phyloP scores from a whole-genome alignment of 2,329 filamentous ascomycete species.

The Penicillium sp. region DNA sequence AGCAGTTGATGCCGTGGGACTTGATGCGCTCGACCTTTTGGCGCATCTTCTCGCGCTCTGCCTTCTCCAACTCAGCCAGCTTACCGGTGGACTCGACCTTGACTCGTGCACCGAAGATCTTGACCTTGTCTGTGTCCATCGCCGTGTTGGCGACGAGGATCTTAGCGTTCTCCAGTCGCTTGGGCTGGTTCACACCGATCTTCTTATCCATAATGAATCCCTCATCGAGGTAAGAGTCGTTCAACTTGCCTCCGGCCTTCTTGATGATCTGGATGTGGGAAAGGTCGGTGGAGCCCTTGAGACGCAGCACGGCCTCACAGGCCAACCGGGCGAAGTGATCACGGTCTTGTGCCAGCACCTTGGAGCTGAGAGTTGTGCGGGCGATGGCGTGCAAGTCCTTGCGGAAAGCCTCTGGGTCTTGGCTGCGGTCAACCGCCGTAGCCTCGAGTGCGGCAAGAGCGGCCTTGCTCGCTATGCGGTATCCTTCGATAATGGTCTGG shows the following conservation, averaged over 20 bases:
- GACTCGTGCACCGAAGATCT: conserved; percentile 96
- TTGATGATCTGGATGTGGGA: conserved; percentile 99
- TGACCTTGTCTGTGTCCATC: conserved; percentile 99
- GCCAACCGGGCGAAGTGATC: conserved; percentile 89
- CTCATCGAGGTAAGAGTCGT: conserved; percentile 95
- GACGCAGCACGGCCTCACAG: conserved; percentile 84
- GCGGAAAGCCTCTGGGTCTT: conserved; percentile 78
- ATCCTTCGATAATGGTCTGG: conserved; percentile 98
- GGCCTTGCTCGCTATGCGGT: conserved; percentile 91
- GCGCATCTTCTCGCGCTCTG: conserved; percentile 99
- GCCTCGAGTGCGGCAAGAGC: conserved; percentile 82
- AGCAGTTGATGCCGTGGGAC: conserved; percentile 98
- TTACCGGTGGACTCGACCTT: conserved; percentile 97
- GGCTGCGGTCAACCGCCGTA: conserved; percentile 86
- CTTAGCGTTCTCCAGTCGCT: conserved; percentile 95
- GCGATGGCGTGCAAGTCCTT: conserved; percentile 89
- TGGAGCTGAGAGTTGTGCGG: conserved; percentile 93
- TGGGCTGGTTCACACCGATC: conserved; percentile 98
- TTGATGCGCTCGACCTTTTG: conserved; percentile 99
- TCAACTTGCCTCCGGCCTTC: conserved; percentile 96
- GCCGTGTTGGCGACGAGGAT: conserved; percentile 97
- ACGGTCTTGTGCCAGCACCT: conserved; percentile 91
- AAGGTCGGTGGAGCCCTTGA: conserved; percentile 88
- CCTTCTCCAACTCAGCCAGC: conserved; percentile 96
- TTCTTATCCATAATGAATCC: conserved; percentile 99